These are phyloP conservation scores for Tylopilus felleus DNA, from an alignment of 768 basidiomycete genomes.

Conservation along the genomic window DNA sequence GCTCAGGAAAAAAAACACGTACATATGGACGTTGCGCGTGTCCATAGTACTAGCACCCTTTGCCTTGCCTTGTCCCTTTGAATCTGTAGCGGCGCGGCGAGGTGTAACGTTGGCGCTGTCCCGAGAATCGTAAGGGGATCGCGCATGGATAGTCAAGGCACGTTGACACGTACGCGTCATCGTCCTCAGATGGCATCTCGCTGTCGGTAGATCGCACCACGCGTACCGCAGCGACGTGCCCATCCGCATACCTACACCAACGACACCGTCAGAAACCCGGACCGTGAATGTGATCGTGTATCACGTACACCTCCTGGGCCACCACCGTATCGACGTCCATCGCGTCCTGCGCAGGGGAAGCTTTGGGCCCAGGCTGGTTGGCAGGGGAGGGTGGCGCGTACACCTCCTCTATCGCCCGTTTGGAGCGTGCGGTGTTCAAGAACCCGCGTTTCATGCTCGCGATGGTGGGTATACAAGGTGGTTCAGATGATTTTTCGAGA, in stretches of 20 bases:
- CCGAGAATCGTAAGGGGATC: background rate
- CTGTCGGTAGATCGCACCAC: background rate
- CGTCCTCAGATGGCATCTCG: background rate
- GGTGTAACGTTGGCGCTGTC: background rate
- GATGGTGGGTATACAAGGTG: background rate
- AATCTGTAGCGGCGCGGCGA: background rate
- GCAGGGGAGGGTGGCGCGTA: background rate
- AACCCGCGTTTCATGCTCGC: slow-evolving; percentile 24
- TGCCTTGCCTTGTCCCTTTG: background rate
- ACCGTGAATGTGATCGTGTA: background rate
- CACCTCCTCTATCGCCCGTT: slow-evolving; percentile 9
- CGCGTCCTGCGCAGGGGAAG: background rate
- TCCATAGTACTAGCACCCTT: background rate
- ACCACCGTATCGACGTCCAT: background rate
- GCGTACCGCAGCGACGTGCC: background rate
- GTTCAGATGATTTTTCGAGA: background rate
- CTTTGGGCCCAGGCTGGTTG: background rate
- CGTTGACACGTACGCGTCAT: background rate
- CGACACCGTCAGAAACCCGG: background rate
- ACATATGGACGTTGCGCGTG: background rate
- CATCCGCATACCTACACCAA: background rate
- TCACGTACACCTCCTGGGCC: background rate
- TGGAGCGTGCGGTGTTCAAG: slow-evolving; percentile 10
- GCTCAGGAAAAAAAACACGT: background rate
- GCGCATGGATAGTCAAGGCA: background rate